A percentile compares a stretch with the other conserved stretches of the same genome.
These are phyloP conservation scores for Smallanthus sonchifolius DNA, from an alignment of 129 eudicot species.

Conservation along the genomic window DNA sequence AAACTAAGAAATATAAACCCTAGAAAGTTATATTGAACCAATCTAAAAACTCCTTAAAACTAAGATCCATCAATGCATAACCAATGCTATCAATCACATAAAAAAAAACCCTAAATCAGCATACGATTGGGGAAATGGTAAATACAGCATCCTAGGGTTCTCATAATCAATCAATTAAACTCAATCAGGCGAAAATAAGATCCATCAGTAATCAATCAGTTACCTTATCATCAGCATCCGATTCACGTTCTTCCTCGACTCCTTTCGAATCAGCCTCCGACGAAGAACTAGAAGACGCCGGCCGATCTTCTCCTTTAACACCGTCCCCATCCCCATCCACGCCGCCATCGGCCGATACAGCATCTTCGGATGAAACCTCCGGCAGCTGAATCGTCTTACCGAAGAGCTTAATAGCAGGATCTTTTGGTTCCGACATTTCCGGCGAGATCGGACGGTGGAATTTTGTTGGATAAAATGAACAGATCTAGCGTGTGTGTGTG, in stretches of 20 bases:
- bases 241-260: constrained; percentile 28
- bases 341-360: constrained; percentile 17
- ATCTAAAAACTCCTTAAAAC: neutral
- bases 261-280: constrained; percentile 30
- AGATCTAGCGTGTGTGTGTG: constrained; percentile 23
- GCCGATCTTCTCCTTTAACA: constrained; percentile 30
- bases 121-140: neutral
- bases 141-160: neutral
- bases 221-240: constrained; percentile 31
- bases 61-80: neutral
- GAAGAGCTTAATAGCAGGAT: constrained; percentile 70
- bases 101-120: constrained; percentile 10
- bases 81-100: neutral
- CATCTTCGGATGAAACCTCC: constrained; percentile 26
- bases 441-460: constrained; percentile 6
- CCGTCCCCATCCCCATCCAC: constrained; percentile 14
- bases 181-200: constrained; percentile 3
- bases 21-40: neutral
- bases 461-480: constrained; percentile 21
- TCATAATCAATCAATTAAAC: neutral
- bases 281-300: constrained; percentile 31
- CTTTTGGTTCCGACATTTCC: constrained; percentile 56
- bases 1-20: constrained; percentile 16
- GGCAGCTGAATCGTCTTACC: constrained; percentile 79
- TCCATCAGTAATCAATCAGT: neutral